Evolutionary conservation across 176 grass and related monocot species (phyloP).

Genomic region (Juncus inflexus): DNA sequence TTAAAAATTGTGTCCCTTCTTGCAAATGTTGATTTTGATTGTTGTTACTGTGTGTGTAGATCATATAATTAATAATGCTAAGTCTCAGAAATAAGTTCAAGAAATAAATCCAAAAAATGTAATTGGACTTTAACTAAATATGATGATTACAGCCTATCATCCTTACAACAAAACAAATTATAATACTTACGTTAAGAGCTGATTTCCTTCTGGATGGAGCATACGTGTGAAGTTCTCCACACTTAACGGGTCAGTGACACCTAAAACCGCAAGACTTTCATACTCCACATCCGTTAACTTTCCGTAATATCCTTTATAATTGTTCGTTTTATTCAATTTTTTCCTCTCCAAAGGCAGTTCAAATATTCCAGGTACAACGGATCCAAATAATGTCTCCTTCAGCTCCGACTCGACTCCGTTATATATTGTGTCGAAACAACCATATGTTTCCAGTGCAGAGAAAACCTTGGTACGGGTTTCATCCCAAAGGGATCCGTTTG

Average conservation of each 20-base stretch:
- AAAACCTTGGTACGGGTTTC: slow-evolving; percentile 28
- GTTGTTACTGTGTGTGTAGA: too few relatives aligned
- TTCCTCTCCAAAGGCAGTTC: slow-evolving; percentile 38
- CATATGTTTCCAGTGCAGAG: slow-evolving; percentile 35
- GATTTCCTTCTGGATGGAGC: slow-evolving; percentile 48
- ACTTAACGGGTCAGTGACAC: slow-evolving; percentile 9
- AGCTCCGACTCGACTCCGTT: slow-evolving; percentile 27
- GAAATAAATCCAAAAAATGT: too few relatives aligned
- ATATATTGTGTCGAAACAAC: slow-evolving; percentile 38
- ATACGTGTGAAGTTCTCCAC: slow-evolving; percentile 32
- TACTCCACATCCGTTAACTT: slow-evolving; percentile 28
- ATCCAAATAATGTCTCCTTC: slow-evolving; percentile 32
- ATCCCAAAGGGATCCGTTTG: slow-evolving; percentile 30
- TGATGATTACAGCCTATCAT: too few relatives aligned
- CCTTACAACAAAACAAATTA: neutral
- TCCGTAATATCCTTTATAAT: slow-evolving; percentile 34
- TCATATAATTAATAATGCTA: too few relatives aligned
- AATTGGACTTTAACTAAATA: too few relatives aligned
- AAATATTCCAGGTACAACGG: slow-evolving; percentile 39
- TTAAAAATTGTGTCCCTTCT: too few relatives aligned
- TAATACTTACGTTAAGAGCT: slow-evolving; percentile 35
- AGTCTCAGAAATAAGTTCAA: too few relatives aligned
- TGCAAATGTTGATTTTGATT: too few relatives aligned
- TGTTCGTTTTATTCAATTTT: slow-evolving; percentile 1
- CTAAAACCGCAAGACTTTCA: slow-evolving; percentile 40